Percentiles rank a stretch among this genome's conserved stretches.
These are phyloP conservation scores for Barnettozyma salicaria DNA, from an alignment of 805 yeast genomes.

Conservation along the genomic window DNA sequence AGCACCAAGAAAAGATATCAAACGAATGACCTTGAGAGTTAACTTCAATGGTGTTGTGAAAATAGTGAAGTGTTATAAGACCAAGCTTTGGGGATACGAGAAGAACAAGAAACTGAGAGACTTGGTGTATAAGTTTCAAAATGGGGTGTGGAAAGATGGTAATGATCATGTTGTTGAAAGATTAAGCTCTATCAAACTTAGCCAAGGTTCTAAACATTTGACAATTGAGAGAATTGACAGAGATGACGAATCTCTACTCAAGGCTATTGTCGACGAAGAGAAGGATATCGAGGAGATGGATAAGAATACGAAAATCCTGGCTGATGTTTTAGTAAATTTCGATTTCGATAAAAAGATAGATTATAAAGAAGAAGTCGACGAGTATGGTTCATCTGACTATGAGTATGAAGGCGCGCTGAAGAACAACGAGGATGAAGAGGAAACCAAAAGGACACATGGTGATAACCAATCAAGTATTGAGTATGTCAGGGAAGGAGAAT, in stretches of 20 bases:
- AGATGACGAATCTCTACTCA: constrained; percentile 15
- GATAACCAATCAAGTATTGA: constrained; percentile 19
- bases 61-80: constrained; percentile 55
- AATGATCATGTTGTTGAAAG: constrained; percentile 74
- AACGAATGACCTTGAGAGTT: constrained; percentile 58
- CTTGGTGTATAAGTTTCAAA: constrained; percentile 53
- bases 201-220: constrained; percentile 16
- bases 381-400: constrained; percentile 36
- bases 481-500: constrained; percentile 27
- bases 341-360: constrained; percentile 50
- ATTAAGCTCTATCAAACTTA: constrained; percentile 20
- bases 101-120: constrained; percentile 57
- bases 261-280: constrained; percentile 30
- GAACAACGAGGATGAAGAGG: constrained; percentile 29
- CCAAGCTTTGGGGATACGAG: constrained; percentile 88
- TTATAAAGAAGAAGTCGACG: constrained; percentile 35
- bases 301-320: constrained; percentile 42
- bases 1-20: constrained; percentile 45
- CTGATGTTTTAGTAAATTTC: constrained; percentile 39
- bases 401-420: constrained; percentile 38
- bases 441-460: constrained; percentile 20
- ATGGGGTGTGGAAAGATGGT: constrained; percentile 76
- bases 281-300: constrained; percentile 35
- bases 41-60: constrained; percentile 51
- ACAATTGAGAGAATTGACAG: constrained; percentile 15